phyloP scores from a whole-genome alignment of 108 stramenopile species.

The Halocafeteria seosinensis region DNA sequence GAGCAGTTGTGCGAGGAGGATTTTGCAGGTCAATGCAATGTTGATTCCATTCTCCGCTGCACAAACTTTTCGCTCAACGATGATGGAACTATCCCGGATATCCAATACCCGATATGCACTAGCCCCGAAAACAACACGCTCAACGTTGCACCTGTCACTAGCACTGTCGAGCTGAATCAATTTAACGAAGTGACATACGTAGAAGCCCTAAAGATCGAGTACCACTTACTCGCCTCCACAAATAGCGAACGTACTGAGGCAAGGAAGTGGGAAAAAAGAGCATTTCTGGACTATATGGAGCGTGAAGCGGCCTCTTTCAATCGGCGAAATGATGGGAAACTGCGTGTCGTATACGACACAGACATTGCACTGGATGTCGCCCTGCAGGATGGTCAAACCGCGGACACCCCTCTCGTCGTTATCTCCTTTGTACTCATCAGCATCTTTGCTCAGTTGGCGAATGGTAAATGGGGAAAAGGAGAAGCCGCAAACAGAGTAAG shows the following conservation, averaged over 20 bases:
- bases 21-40: not conserved
- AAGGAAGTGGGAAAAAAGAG: not conserved
- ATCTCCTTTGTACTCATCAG: not conserved
- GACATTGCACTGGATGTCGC: not conserved
- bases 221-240: not conserved
- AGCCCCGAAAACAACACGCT: too few relatives aligned
- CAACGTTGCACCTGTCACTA: too few relatives aligned
- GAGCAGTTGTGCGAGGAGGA: not conserved
- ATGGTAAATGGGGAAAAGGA: too few relatives aligned
- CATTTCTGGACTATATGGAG: not conserved
- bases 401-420: not conserved
- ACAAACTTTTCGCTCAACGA: too few relatives aligned
- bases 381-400: not conserved
- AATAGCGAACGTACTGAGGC: not conserved
- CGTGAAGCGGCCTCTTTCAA: not conserved
- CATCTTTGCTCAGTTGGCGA: not conserved
- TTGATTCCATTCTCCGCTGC: too few relatives aligned
- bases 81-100: too few relatives aligned
- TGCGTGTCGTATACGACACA: not conserved
- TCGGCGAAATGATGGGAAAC: not conserved
- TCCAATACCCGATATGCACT: too few relatives aligned
- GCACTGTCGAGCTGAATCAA: not conserved
- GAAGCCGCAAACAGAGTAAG: too few relatives aligned
- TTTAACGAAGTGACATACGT: not conserved
- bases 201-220: not conserved